Percentiles rank a stretch among this genome's conserved stretches.
These are phyloP conservation scores for Monilinia fructigena DNA, from an alignment of 2,329 filamentous ascomycete species.

Conservation along the genomic window DNA sequence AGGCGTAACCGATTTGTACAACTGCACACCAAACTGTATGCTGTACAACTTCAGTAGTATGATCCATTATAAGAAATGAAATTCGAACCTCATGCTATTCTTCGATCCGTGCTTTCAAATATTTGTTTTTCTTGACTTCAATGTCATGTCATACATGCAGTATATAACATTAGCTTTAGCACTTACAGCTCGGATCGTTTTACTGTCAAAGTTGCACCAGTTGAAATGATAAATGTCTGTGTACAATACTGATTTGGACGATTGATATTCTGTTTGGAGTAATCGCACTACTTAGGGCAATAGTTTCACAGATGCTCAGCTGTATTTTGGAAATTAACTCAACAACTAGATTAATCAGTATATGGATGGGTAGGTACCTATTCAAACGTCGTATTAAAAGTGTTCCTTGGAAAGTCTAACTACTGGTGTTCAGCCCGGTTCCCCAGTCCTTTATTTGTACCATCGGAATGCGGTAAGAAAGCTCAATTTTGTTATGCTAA, in stretches of 20 bases:
- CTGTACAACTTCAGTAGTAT: not conserved
- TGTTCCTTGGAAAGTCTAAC: not conserved
- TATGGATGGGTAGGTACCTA: not conserved
- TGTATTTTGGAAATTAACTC: not conserved
- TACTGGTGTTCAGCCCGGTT: not conserved
- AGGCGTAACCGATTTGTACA: not conserved
- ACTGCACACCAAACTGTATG: not conserved
- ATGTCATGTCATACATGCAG: not conserved
- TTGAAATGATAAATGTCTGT: not conserved
- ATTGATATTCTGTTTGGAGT: not conserved
- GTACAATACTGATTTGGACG: not conserved
- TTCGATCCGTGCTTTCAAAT: no score
- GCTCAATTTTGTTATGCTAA: not conserved
- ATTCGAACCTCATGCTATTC: not conserved
- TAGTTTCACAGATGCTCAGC: not conserved
- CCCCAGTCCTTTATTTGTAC: not conserved
- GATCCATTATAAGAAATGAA: not conserved
- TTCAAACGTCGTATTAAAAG: not conserved
- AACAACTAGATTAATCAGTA: not conserved
- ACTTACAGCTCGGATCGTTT: conserved; percentile 2
- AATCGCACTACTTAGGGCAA: not conserved
- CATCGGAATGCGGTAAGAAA: conserved; percentile 5
- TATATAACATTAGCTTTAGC: not conserved
- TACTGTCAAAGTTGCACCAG: conserved; percentile 2
- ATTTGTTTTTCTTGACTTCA: not conserved